Base-by-base conservation (phyloP, 2,329 filamentous ascomycete genomes). In the Davidsoniella virescens region DNA sequence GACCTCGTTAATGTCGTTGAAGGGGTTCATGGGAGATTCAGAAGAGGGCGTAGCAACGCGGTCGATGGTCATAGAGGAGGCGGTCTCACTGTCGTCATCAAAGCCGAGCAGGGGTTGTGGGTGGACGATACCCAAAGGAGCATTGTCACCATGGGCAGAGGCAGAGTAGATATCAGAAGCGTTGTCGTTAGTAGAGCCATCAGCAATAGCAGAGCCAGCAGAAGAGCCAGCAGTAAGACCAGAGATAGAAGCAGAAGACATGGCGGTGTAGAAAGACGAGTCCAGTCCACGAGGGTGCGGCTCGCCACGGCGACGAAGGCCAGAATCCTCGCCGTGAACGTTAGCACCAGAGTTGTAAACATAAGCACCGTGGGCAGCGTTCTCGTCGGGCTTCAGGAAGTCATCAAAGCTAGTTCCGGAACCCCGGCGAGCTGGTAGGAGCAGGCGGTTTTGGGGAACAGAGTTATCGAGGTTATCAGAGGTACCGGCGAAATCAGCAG, bases 321-420 rank as follows among this genome's bases (percentile, higher is more conserved):
- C 44, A 25, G 44, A 50, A 14, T 71, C 70, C 10, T 70, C 65
- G 26, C 63, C 59, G 23, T 59, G 63, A 7, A 65, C 55, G 48
- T 77, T 67, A 9, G 72, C 62, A 9, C 77, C 72, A 6, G 72
- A 72, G 58, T 78, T 77, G 61, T 73, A 75, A 39, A 80, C 70
- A 55, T 67, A 75, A 0, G 75, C 67, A 39, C 75, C 76, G 51
- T 67, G 66, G 56, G 76, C 75, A 52, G 67, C 71, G n/a, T 55
- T 60, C 39, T 62, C 59, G 48, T 78, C 75, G 38, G 67, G 67
- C 44, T 64, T 64, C 49, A 81, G 59, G 54, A 80, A 77, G 56
- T 79, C 75, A 56, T 80, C 76, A 57, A 80, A 80, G 7, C 67
- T 70, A 1, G 66, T 67, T 16, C 66, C 66, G 63, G 56, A n/a